phyloP scores from a whole-genome alignment of 805 yeast genomes.

The Zygosaccharomyces kombuchaensis region DNA sequence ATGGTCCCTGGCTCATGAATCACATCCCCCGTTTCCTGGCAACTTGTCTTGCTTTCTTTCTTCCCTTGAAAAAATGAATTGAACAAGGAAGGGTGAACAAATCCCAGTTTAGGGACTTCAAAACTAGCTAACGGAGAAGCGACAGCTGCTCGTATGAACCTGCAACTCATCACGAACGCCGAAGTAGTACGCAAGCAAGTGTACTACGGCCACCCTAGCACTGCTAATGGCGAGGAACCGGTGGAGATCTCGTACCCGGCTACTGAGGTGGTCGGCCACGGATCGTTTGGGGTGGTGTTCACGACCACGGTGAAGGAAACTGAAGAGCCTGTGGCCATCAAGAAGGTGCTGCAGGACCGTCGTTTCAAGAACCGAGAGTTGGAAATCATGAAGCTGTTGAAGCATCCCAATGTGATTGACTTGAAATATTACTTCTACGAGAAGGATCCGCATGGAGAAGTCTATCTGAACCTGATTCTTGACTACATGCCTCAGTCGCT shows the following conservation, averaged over 20 bases:
- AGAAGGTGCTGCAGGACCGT: constrained; percentile 93
- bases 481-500: constrained; percentile 96
- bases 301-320: constrained; percentile 74
- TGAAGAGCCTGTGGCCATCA: constrained; percentile 83
- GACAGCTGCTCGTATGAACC: constrained; percentile 15
- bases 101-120: not conserved
- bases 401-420: constrained; percentile 84
- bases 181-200: constrained; percentile 32
- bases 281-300: constrained; percentile 98
- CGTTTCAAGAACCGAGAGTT: constrained; percentile 91
- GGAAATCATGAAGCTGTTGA: constrained; percentile 87
- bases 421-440: constrained; percentile 85
- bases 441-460: constrained; percentile 48
- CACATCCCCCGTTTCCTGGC: not conserved
- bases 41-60: not conserved
- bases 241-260: constrained; percentile 43
- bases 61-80: not conserved
- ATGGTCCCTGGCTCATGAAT: not conserved
- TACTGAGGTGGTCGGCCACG: constrained; percentile 93
- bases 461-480: constrained; percentile 81
- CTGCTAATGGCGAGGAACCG: constrained; percentile 10
- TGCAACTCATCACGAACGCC: constrained; percentile 22
- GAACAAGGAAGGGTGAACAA: not conserved
- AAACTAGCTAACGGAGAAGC: not conserved
- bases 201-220: constrained; percentile 18